phyloP scores from a whole-genome alignment of 306 rosid species.

The Herpetospermum pedunculosum region DNA sequence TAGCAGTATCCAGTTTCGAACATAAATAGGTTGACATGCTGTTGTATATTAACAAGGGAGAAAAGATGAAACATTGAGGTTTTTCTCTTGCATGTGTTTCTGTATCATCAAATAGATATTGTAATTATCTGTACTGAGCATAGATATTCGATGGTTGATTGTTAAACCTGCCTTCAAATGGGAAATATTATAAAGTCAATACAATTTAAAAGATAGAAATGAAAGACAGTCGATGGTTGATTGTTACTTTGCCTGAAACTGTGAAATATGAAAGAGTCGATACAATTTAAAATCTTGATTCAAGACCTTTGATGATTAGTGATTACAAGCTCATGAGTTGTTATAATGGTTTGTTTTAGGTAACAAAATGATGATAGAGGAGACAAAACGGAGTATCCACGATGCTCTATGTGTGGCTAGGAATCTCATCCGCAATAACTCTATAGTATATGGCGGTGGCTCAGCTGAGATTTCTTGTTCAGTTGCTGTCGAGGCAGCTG shows the following conservation, averaged over 20 bases:
- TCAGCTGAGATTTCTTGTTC: conserved; percentile 89
- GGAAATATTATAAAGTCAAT: no score
- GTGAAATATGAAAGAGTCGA: not conserved
- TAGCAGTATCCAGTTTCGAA: not conserved
- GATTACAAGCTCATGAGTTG: conserved; percentile 8
- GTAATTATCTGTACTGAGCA: not conserved
- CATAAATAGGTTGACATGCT: not conserved
- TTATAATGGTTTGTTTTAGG: conserved; percentile 33
- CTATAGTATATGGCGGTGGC: conserved; percentile 97
- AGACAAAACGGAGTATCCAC: conserved; percentile 93
- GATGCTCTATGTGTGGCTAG: conserved; percentile 96
- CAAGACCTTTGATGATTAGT: not conserved
- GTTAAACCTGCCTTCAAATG: no score
- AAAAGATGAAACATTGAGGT: not conserved
- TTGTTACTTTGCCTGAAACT: not conserved
- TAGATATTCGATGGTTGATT: no score
- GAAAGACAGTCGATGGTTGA: not conserved
- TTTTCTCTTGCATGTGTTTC: not conserved
- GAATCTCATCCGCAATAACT: conserved; percentile 93
- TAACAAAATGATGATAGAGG: conserved; percentile 96
- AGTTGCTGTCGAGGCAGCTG: conserved; percentile 82
- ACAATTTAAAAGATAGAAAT: no score
- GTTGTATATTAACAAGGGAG: not conserved
- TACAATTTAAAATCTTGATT: not conserved
- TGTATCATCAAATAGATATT: not conserved